Evolutionary conservation across 352 stramenopile species (phyloP), one percentile per base, ranked within the genome.

Genomic region (Phytophthora kernoviae): DNA sequence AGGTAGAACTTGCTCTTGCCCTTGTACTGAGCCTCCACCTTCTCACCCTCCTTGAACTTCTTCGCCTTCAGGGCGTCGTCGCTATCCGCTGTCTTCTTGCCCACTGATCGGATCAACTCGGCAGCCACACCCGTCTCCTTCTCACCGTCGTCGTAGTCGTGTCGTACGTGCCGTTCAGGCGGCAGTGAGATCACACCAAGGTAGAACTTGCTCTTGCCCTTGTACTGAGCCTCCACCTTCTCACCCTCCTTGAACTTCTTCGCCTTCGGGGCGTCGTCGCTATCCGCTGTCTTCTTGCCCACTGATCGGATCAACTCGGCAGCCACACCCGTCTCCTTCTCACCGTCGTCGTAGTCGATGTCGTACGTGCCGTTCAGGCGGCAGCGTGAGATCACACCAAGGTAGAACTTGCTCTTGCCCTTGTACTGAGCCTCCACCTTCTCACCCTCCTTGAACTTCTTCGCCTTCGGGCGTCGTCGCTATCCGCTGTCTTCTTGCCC

Each of bases 371-470:
- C 39, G 37, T 57, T 57, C 37, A 57, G 50, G 26, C 50, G 50
- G 50, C 50, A 57, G 37, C 50, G 50, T 4, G 50, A 57, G 50
- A 57, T 57, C 50, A 57, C 50, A 14, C 50, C 50, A 37, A 37
- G 50, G 50, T 57, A 57, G 50, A 57, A 57, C 37, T 49, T 57
- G 39, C 50, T 57, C 50, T 57, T 57, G 50, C 50, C 50, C 50
- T 57, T 57, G 50, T 57, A 57, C 50, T 57, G 50, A 45, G 50
- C 50, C 50, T 57, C 50, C 37, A 57, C 50, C 50, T 57, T 57
- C 22, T 57, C 50, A 37, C 50, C 50, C 39, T 57, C 50, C 50
- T 57, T 57, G 50, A 57, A 57, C 39, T 57, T 57, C 50, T 57
- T 57, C 37, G 21, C 15, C 50, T 49, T 57, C 50, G 50, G 50